phyloP scores from a whole-genome alignment of 2,329 filamentous ascomycete genomes.

The Fusarium protoensiforme region DNA sequence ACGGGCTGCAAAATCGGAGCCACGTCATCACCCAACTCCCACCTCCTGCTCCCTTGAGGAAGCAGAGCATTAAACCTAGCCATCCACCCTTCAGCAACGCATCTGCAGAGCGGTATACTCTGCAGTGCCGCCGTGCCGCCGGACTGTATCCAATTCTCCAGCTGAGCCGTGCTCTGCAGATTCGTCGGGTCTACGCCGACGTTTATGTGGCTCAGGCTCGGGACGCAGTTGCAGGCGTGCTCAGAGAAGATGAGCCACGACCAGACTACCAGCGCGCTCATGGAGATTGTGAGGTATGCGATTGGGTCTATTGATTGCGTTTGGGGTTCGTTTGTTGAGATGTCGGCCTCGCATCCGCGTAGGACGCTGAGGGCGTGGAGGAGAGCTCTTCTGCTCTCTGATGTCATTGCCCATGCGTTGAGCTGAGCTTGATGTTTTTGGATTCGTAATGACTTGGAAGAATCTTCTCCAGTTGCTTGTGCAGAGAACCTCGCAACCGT shows the following conservation, averaged over 20 bases:
- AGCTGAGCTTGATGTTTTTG: constrained; percentile 37
- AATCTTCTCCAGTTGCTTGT: constrained; percentile 7
- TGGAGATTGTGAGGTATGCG: constrained; percentile 46
- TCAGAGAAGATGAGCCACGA: constrained; percentile 47
- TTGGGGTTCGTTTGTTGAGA: constrained; percentile 27
- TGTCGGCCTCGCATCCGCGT: constrained; percentile 37
- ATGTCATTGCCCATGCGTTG: constrained; percentile 45
- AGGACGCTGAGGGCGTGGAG: constrained; percentile 49
- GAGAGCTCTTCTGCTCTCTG: constrained; percentile 47
- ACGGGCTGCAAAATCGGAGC: constrained; percentile 33
- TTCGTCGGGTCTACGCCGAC: constrained; percentile 31
- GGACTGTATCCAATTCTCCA: constrained; percentile 45
- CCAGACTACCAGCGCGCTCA: constrained; percentile 50
- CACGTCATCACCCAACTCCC: constrained; percentile 36
- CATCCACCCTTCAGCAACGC: constrained; percentile 42
- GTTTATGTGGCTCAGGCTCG: constrained; percentile 38
- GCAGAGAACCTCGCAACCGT: constrained; percentile 37
- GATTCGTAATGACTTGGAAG: constrained; percentile 27
- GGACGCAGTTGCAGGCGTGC: constrained; percentile 43
- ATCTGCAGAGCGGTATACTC: constrained; percentile 46
- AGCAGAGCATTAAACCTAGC: constrained; percentile 36
- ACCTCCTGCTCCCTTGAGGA: constrained; percentile 28
- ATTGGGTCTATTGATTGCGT: constrained; percentile 46
- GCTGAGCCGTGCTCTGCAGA: constrained; percentile 37
- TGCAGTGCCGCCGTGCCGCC: constrained; percentile 41